Evolutionary conservation across 2,329 filamentous ascomycete species (phyloP).

Genomic region (Scolecobasidium constrictum): DNA sequence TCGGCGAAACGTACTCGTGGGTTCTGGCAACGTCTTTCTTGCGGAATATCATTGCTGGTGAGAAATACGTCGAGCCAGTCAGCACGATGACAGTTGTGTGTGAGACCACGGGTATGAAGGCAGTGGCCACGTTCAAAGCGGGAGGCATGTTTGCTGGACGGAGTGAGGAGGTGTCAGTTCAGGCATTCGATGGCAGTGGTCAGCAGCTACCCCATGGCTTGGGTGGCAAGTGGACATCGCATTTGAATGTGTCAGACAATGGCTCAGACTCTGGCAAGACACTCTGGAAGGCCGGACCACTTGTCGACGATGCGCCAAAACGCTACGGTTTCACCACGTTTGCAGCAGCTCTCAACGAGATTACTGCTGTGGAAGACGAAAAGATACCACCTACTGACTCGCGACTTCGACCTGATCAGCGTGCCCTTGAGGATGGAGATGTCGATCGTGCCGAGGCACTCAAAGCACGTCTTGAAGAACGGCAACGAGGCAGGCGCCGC

Average conservation of each 20-base stretch:
- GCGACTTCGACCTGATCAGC: conserved; percentile 76
- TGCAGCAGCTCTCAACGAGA: conserved; percentile 76
- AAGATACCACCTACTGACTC: conserved; percentile 73
- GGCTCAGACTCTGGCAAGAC: conserved; percentile 45
- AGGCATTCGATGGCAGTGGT: conserved; percentile 59
- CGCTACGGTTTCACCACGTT: conserved; percentile 86
- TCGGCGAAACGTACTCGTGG: conserved; percentile 75
- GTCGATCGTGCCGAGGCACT: conserved; percentile 73
- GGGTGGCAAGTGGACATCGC: conserved; percentile 73
- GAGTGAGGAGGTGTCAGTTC: conserved; percentile 76
- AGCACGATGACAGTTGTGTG: conserved; percentile 79
- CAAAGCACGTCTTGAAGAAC: conserved; percentile 78
- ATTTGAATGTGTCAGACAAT: conserved; percentile 54
- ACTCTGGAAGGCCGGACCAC: conserved; percentile 66
- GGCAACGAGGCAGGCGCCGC: conserved; percentile 63
- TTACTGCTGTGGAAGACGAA: conserved; percentile 66
- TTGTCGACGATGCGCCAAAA: conserved; percentile 68
- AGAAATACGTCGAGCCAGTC: conserved; percentile 95
- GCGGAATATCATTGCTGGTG: conserved; percentile 91
- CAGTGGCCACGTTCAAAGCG: conserved; percentile 80
- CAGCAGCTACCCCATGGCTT: conserved; percentile 56
- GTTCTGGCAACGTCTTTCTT: conserved; percentile 79
- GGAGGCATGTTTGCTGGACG: conserved; percentile 97
- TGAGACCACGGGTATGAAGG: conserved; percentile 73
- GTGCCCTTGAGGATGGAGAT: conserved; percentile 69